Evolutionary conservation across 2,329 filamentous ascomycete species (phyloP), one percentile per base, ranked within the genome.

Genomic region (Penicillium sclerotigenum): DNA sequence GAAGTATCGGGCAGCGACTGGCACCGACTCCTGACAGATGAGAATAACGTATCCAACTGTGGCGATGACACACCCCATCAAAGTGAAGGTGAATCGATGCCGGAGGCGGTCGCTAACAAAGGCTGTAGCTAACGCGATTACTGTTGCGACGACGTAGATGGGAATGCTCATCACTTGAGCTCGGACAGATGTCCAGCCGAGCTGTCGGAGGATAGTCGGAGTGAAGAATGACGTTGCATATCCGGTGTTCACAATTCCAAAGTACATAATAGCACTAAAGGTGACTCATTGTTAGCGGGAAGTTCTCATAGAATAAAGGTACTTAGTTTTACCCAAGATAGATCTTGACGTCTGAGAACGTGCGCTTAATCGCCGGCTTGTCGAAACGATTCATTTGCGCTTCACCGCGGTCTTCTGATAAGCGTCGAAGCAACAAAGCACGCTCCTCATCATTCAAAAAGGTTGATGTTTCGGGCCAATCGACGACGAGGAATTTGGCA

Each of bases 71-170:
- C 79, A 77, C 10, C 81, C 81, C 3, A 71, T 62, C 14, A 85
- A 75, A 34, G 80, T 80, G 71, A 85, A 86, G 11, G 73, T 72
- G 57, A 80, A 85, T 0, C 83, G 80, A 56, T 80, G 79, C 38
- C 75, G 78, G 4, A 80, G 67, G 0, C 75, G 69, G 61, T 86
- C 83, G 1, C 81, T 82, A 7, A 74, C 62, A 62, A 76, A 79
- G 0, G 82, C 79, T 26, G 74, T 75, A 1, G 79, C 47, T 0
- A 87, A 73, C 3, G 83, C 79, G 1, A 84, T 65, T 4, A 84
- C 82, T 47, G 87, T 84, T 14, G 89, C 87, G 0, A 84, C 81
- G 66, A 87, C 81, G 68, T 83, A 82, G 60, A 86, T 81, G 4
- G 82, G 79, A 20, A 81, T 75, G 0, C 76, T 75, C 68, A 78